Conservation (phyloP, 176 grass and related monocot genomes). For the Eragrostis curvula region DNA sequence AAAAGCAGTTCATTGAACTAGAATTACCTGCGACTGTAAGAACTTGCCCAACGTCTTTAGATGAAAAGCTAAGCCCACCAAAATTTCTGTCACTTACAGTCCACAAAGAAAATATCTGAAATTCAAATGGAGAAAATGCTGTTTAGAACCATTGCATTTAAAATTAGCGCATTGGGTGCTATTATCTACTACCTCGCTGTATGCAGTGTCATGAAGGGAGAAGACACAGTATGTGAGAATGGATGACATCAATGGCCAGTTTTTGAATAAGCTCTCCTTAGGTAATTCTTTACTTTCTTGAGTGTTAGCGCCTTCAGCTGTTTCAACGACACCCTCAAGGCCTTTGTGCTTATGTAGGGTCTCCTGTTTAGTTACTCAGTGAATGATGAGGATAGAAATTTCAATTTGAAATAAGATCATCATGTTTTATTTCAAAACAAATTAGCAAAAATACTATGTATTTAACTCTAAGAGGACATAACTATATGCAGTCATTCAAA, state of each 20-base stretch:
- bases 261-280: conserved; percentile 66
- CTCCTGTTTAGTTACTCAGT: conserved; percentile 44
- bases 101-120: conserved; percentile 95
- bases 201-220: conserved; percentile 77
- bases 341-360: conserved; percentile 76
- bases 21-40: conserved; percentile 74
- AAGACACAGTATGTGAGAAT: conserved; percentile 72
- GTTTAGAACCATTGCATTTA: neutral
- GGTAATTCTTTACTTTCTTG: conserved; percentile 31
- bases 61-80: conserved; percentile 76
- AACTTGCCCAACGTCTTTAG: conserved; percentile 76
- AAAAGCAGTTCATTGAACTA: neutral
- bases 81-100: conserved; percentile 75
- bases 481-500: too few species aligned
- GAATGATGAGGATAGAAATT: neutral
- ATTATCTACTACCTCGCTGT: conserved; percentile 55
- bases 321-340: conserved; percentile 33
- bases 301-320: conserved; percentile 30
- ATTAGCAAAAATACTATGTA: neutral
- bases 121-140: neutral
- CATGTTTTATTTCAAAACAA: neutral
- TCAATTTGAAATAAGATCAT: neutral
- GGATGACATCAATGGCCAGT: conserved; percentile 86
- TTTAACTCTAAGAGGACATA: neutral
- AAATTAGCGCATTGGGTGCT: neutral